phyloP scores from a whole-genome alignment of 2,329 filamentous ascomycete species.

The Claviceps sp. region DNA sequence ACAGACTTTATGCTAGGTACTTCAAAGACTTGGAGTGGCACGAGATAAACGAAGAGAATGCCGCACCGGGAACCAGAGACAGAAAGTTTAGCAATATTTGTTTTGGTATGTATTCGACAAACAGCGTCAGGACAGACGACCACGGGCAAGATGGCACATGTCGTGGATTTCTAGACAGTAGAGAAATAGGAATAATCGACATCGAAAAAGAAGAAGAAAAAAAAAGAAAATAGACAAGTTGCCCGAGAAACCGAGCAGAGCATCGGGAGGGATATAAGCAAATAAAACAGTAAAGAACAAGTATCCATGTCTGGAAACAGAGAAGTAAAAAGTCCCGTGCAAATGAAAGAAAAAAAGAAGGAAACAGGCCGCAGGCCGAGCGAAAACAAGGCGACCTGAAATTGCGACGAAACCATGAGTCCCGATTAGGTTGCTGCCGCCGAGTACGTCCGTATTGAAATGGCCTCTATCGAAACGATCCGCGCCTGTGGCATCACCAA shows the following conservation, averaged over 20 bases:
- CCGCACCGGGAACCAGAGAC: neutral
- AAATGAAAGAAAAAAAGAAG: neutral
- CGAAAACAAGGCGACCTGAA: neutral
- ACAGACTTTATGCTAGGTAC: neutral
- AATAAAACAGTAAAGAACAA: neutral
- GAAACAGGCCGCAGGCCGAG: neutral
- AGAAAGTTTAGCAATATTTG: neutral
- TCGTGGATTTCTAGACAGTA: slow-evolving; percentile 1
- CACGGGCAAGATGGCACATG: neutral
- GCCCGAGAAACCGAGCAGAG: neutral
- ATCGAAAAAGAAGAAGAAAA: neutral
- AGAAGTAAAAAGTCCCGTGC: neutral
- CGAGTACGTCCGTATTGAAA: neutral
- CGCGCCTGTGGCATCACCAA: neutral
- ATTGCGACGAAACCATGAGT: neutral
- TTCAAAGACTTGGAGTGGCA: neutral
- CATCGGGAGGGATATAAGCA: neutral
- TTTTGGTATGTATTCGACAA: slow-evolving; percentile 1
- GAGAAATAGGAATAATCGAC: neutral
- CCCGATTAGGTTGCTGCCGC: neutral
- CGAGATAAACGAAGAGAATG: neutral
- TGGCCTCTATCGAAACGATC: neutral
- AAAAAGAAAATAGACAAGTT: neutral
- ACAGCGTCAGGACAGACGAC: neutral
- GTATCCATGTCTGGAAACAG: neutral